Conservation (phyloP, 2,329 filamentous ascomycete species). For the Venturia effusa region DNA sequence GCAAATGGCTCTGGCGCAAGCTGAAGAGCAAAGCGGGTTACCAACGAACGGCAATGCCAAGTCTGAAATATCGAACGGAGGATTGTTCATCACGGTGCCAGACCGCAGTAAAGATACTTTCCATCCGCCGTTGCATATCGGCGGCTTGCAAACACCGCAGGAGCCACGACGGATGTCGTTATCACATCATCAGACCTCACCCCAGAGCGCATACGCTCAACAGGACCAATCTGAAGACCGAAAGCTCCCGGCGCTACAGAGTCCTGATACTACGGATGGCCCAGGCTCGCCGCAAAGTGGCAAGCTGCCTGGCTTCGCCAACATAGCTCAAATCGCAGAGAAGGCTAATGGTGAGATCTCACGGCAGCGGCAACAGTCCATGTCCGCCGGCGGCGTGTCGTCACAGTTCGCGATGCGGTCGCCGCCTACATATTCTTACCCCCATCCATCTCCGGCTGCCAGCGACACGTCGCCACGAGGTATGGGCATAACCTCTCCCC, state of each 20-base stretch:
- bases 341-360: constrained; percentile 1
- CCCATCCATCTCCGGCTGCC: constrained; percentile 26
- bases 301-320: constrained; percentile 5
- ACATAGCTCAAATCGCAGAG: constrained; percentile 9
- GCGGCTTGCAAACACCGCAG: not conserved
- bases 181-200: not conserved
- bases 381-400: not conserved
- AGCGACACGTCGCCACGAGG: constrained; percentile 19
- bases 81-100: not conserved
- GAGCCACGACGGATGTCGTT: not conserved
- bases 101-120: not conserved
- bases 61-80: not conserved
- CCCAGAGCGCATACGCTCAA: not conserved
- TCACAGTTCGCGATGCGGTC: not conserved
- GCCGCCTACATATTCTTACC: constrained; percentile 21
- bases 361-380: not conserved
- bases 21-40: not conserved
- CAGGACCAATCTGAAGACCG: constrained; percentile 14
- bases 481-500: constrained; percentile 18
- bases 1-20: not conserved
- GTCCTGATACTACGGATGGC: constrained; percentile 20
- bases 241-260: constrained; percentile 26
- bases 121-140: not conserved
- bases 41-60: not conserved
- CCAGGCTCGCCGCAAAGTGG: constrained; percentile 3